phyloP scores from a whole-genome alignment of 345 rosid genomes.

The Eutrema japonicum region DNA sequence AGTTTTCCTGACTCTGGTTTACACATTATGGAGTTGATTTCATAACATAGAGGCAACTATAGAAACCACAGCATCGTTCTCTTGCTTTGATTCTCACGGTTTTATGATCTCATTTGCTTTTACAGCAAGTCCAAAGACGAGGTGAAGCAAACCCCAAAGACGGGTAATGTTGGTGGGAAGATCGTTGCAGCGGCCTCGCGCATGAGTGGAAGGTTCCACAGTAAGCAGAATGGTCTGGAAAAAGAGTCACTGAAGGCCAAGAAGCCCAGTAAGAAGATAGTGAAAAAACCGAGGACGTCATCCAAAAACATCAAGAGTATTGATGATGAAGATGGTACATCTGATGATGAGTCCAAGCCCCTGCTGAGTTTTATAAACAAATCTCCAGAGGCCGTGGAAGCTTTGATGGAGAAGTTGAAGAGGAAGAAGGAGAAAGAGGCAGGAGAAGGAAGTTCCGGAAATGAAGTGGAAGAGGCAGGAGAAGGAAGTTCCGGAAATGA shows the following conservation, averaged over 20 bases:
- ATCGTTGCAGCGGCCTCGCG: constrained; percentile 40
- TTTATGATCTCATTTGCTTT: background rate
- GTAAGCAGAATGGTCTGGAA: background rate
- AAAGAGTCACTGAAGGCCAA: background rate
- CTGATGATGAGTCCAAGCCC: constrained; percentile 13
- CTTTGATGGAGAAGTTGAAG: constrained; percentile 9
- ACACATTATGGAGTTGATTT: constrained; percentile 1
- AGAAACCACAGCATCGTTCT: background rate
- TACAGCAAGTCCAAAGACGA: background rate
- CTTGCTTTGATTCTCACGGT: background rate
- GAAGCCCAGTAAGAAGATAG: constrained; percentile 3
- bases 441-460: constrained; percentile 6
- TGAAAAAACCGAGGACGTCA: background rate
- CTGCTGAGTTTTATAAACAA: background rate
- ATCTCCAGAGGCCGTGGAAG: background rate
- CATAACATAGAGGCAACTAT: background rate
- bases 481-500: too few relatives aligned
- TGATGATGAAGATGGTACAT: background rate
- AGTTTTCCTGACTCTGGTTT: background rate
- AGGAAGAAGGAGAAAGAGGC: background rate
- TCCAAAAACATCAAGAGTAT: background rate
- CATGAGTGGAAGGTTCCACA: background rate
- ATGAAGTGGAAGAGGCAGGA: background rate
- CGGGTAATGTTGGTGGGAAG: constrained; percentile 32
- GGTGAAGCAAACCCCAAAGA: background rate